These are phyloP conservation scores for Sisymbrium irio DNA, from an alignment of 345 rosid species.

Conservation along the genomic window DNA sequence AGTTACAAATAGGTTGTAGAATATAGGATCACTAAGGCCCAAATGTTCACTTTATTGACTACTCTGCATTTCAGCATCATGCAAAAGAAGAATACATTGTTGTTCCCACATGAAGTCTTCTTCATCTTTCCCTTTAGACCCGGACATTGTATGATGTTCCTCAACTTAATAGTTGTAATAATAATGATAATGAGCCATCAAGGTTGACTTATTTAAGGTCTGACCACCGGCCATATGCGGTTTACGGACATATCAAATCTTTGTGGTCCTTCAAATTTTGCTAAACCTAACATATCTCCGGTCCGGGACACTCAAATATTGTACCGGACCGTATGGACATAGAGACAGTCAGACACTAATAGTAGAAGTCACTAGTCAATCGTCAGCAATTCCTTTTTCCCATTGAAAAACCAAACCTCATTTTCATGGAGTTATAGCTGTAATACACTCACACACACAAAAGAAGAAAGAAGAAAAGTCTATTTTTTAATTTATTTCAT, in stretches of 20 bases:
- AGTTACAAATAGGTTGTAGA: background rate
- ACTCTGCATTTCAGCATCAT: slow-evolving; percentile 25
- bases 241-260: slow-evolving; percentile 24
- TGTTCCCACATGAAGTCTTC: slow-evolving; percentile 31
- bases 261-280: slow-evolving; percentile 28
- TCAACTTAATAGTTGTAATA: slow-evolving; percentile 6
- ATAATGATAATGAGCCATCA: slow-evolving; percentile 30
- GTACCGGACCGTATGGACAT: slow-evolving; percentile 35
- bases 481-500: slow-evolving; percentile 3
- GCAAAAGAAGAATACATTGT: slow-evolving; percentile 7
- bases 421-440: slow-evolving; percentile 35
- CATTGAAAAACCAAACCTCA: slow-evolving; percentile 8
- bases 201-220: slow-evolving; percentile 24
- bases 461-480: slow-evolving; percentile 19
- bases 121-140: slow-evolving; percentile 34
- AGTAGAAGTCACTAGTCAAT: slow-evolving; percentile 30
- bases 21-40: slow-evolving; percentile 11
- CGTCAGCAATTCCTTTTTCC: slow-evolving; percentile 29
- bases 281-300: slow-evolving; percentile 33
- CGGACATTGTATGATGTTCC: slow-evolving; percentile 28
- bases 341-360: slow-evolving; percentile 22
- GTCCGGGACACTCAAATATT: slow-evolving; percentile 30
- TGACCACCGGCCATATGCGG: slow-evolving; percentile 35
- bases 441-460: slow-evolving; percentile 26
- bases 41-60: slow-evolving; percentile 13